These are phyloP conservation scores for Cercospora berteroae DNA, from an alignment of 2,329 filamentous ascomycete genomes.

Conservation along the genomic window DNA sequence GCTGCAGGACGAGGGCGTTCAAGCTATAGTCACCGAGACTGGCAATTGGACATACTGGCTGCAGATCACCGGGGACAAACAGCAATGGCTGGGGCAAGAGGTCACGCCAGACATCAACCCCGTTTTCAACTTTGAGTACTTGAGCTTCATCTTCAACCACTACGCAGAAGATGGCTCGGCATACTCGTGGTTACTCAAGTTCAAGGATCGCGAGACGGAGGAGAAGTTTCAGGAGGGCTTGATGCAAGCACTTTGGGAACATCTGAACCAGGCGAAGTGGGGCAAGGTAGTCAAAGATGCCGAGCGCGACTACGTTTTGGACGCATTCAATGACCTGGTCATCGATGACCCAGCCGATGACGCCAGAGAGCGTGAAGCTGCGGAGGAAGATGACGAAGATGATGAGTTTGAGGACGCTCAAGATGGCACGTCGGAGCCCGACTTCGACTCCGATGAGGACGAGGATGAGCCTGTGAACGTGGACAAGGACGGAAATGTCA, in stretches of 20 bases:
- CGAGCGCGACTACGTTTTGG: conserved; percentile 89
- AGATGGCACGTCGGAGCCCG: conserved; percentile 65
- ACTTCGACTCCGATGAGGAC: conserved; percentile 68
- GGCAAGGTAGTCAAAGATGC: conserved; percentile 78
- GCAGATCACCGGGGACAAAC: conserved; percentile 72
- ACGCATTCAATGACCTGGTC: conserved; percentile 89
- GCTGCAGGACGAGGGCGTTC: conserved; percentile 70
- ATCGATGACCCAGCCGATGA: conserved; percentile 75
- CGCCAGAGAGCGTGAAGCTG: conserved; percentile 53
- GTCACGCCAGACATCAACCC: conserved; percentile 91
- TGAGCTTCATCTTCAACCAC: conserved; percentile 99
- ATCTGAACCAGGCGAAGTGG: conserved; percentile 93
- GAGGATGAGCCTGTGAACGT: conserved; percentile 74
- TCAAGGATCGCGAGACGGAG: conserved; percentile 76
- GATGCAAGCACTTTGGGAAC: conserved; percentile 96
- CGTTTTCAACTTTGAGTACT: conserved; percentile 97
- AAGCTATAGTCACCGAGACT: conserved; percentile 77
- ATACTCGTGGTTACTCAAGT: conserved; percentile 92
- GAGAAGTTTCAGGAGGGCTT: conserved; percentile 90
- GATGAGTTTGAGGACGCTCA: conserved; percentile 62
- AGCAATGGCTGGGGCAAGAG: conserved; percentile 82
- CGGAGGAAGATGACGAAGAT: conserved; percentile 55
- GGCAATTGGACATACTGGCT: conserved; percentile 96
- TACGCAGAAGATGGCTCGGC: conserved; percentile 84
- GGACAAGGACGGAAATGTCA: conserved; percentile 76